These are phyloP conservation scores for Drosera capensis DNA, from an alignment of 148 eudicot genomes.

Conservation along the genomic window DNA sequence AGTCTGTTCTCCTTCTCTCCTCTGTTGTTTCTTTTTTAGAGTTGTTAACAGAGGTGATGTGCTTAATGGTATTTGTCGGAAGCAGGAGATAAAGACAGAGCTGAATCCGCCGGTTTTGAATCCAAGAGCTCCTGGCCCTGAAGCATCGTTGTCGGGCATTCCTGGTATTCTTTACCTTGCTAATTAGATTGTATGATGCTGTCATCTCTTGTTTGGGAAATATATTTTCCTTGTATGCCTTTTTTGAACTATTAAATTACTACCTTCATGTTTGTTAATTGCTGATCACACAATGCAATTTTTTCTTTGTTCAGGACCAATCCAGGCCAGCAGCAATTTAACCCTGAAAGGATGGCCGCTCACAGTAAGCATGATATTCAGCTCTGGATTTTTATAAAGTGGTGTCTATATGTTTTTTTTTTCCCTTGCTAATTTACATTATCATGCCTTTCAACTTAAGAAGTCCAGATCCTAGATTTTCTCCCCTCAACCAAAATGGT, in stretches of 20 bases:
- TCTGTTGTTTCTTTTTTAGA: constrained; percentile 2
- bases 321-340: constrained; percentile 45
- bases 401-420: background rate
- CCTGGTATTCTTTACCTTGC: constrained; percentile 25
- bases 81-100: constrained; percentile 50
- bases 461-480: no score
- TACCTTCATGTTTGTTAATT: constrained; percentile 9
- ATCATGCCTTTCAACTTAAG: no score
- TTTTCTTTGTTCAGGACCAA: constrained; percentile 36
- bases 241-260: background rate
- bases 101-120: constrained; percentile 37
- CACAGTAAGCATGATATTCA: constrained; percentile 36
- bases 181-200: background rate
- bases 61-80: background rate
- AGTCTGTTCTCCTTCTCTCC: no score
- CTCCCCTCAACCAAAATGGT: no score
- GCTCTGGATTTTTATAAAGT: background rate
- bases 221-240: background rate
- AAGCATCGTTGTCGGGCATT: constrained; percentile 46
- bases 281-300: no score
- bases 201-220: no score
- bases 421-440: no score
- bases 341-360: constrained; percentile 82
- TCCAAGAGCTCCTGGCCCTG: constrained; percentile 39
- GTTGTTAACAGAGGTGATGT: background rate